These are phyloP conservation scores for Beauveria pseudobassiana DNA, from an alignment of 2,329 filamentous ascomycete species.

Conservation along the genomic window DNA sequence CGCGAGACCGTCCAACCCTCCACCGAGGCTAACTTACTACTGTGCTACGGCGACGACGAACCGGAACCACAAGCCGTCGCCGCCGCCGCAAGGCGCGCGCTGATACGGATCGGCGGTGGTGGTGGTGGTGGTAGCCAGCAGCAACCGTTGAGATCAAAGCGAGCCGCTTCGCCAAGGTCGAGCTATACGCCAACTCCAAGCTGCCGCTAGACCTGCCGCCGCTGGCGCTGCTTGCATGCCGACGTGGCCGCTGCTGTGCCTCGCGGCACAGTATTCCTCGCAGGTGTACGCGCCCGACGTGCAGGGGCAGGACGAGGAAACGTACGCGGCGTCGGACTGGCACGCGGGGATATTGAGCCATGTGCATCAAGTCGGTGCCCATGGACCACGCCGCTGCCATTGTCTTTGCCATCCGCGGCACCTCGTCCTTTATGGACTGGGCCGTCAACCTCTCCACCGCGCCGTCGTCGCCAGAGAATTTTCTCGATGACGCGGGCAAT, in stretches of 20 bases:
- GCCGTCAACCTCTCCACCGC: conserved; percentile 69
- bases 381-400: conserved; percentile 72
- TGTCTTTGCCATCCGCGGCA: conserved; percentile 77
- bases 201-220: conserved; percentile 60
- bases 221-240: conserved; percentile 62
- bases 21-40: conserved; percentile 47
- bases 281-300: conserved; percentile 65
- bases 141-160: conserved; percentile 15
- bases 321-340: conserved; percentile 63
- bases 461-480: conserved; percentile 57
- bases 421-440: conserved; percentile 78
- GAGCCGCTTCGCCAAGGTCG: conserved; percentile 61
- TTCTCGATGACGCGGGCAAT: conserved; percentile 72
- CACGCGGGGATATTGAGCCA: conserved; percentile 68
- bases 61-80: not conserved
- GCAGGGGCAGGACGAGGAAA: conserved; percentile 24
- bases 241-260: conserved; percentile 68
- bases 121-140: conserved; percentile 13
- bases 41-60: conserved; percentile 22
- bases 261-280: conserved; percentile 72
- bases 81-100: no score
- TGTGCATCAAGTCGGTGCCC: conserved; percentile 74
- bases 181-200: conserved; percentile 70
- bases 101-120: no score
- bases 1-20: conserved; percentile 46